Evolutionary conservation across 228 moss, liverwort and hornwort genomes (phyloP), one percentile per base, ranked within the genome.

Genomic region (Sphagnum magellanicum): DNA sequence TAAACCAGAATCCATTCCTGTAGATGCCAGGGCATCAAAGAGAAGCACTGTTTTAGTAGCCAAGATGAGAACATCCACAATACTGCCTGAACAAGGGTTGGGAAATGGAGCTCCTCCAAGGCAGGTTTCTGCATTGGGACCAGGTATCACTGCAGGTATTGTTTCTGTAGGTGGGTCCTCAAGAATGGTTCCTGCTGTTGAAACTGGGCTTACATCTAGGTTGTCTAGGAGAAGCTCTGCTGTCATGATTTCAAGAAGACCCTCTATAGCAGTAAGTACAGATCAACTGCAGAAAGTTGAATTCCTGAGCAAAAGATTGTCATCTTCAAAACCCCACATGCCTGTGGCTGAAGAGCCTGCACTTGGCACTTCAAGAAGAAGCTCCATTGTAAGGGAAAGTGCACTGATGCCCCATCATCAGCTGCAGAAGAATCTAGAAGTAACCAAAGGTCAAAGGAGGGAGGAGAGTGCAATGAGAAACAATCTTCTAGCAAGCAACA

Each of bases 351-450:
- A 52, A 55, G 67, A 32, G 32, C 32, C 32, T 32, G 32, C 32
- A 32, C 32, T 6, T 70, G 51, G 63, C 14, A 66, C 68, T 74
- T 72, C 65, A 15, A 77, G 71, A 65, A 68, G 16, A 57, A 73
- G 50, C 65, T 81, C 74, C 60, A 66, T 13, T 48, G 51, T 51
- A 59, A 66, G 49, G 52, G 72, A 50, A 6, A 72, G 63, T 64
- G 66, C 68, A 1, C 8, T 72, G 55, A 3, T 72, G 8, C 53
- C 66, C 0, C 47, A 81, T 67, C 32, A 32, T 32, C 72, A 81
- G 48, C 16, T 74, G 9, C 72, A 74, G 17, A 74, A 74, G 1
- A 77, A 77, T 71, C 16, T 81, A 60, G 72, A 81, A 63, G 63
- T 12, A 6, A 13, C 74, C 67, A 72, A 74, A 68, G 61, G 53